Base-by-base conservation (phyloP, 75 land plant genomes). In the Sequoiadendron giganteum region DNA sequence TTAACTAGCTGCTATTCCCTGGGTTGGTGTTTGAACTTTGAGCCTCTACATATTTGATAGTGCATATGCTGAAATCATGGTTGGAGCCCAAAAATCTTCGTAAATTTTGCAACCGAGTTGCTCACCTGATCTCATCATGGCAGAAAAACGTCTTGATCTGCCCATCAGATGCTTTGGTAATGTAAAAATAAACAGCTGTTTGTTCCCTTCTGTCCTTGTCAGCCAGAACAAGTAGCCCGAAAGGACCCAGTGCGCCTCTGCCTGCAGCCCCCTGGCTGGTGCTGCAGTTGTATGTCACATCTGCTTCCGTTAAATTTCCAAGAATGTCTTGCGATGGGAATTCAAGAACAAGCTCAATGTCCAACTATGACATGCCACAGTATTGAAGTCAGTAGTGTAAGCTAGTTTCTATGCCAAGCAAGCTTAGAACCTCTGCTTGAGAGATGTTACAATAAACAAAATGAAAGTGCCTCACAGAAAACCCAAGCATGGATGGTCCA, bases 121-220 rank as follows among this genome's bases (percentile, higher is more conserved):
- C 48, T 52, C 86, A 91, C 98, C 98, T 96, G 84, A 91, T 90
- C 85, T 94, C 90, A 78, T 96, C 97, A 45, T 93, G 89, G 91
- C 98, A 96, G 72, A 95, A 91, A 70, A 87, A 89, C 9, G 95
- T 94, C 25, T 79, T 58, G 83, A 94, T 80, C n/a, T 85, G 83
- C 16, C 95, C 95, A 87, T 93, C 90, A 49, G 87, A 32, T 0
- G 83, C 87, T 85, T 88, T 93, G 1, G 91, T 88, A 36, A 96
- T 32, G 55, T 95, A 96, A 91, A 96, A 96, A 88, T 93, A 96
- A 15, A 93, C 95, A 10, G 95, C 94, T 45, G 97, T 96, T 56
- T 92, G 93, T 90, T 96, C 98, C 18, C 82, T 58, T 3, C 89
- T 91, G n/a, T 55, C 30, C 40, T 91, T 90, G 68, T 93, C 92